These are phyloP conservation scores for Pythium rhizo-oryzae DNA, from an alignment of 352 stramenopile species.

Conservation along the genomic window DNA sequence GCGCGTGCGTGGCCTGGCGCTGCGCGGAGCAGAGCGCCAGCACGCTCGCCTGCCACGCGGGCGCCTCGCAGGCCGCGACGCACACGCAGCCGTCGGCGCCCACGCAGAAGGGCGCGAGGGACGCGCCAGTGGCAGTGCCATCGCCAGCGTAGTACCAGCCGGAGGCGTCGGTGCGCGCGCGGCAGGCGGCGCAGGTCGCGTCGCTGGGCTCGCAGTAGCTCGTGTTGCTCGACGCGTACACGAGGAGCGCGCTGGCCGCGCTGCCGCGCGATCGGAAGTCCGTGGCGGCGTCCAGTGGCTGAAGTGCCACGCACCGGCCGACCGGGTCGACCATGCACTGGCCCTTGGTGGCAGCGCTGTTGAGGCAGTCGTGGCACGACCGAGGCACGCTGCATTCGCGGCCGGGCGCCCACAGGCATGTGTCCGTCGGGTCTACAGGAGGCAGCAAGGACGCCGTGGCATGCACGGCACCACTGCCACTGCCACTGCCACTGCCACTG, in stretches of 20 bases:
- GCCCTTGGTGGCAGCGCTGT: conserved; percentile 26
- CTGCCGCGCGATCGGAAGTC: conserved; percentile 41
- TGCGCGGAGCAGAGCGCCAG: conserved; percentile 24
- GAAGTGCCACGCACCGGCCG: conserved; percentile 29
- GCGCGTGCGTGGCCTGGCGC: background rate
- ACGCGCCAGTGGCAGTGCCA: background rate
- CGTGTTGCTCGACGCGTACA: conserved; percentile 52
- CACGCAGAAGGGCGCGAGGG: conserved; percentile 45
- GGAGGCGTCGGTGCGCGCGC: conserved; percentile 20
- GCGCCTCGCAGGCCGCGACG: conserved; percentile 48
- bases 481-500: background rate
- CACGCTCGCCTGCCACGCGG: conserved; percentile 43
- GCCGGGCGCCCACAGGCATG: conserved; percentile 12
- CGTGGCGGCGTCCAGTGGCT: conserved; percentile 33
- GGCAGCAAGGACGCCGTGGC: conserved; percentile 18
- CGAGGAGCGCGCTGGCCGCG: conserved; percentile 37
- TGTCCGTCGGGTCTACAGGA: conserved; percentile 2
- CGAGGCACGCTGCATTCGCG: conserved; percentile 34
- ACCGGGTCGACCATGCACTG: conserved; percentile 29
- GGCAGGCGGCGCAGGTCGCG: conserved; percentile 39
- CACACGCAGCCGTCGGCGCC: conserved; percentile 50
- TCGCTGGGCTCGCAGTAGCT: conserved; percentile 55
- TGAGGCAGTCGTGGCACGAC: conserved; percentile 60
- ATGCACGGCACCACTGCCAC: background rate
- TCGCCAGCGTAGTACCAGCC: conserved; percentile 28